Base-by-base conservation (phyloP, 495 filamentous ascomycete genomes). In the Penicillium lagena region DNA sequence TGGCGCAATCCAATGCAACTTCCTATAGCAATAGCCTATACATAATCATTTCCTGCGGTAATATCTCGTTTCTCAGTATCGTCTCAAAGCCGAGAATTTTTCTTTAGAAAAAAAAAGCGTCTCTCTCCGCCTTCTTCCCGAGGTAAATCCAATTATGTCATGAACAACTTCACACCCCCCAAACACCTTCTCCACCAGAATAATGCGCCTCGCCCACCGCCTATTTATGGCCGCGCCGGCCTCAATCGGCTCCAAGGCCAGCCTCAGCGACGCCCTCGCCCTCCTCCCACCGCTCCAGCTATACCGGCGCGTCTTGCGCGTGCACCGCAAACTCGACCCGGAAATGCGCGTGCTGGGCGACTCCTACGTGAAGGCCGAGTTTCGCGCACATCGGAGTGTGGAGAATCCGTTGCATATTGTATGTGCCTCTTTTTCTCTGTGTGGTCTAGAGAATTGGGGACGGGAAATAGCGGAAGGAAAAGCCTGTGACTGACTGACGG, bases 391-490 rank as follows among this genome's bases (percentile, higher is more conserved):
- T 59, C 68, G 73, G 40, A 74, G 76, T 43, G 77, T 91, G 29
- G 93, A 96, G 45, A 97, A 97, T 56, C 94, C 94, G 1, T 77
- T 87, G 34, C 90, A 96, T 59, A 81, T 98, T 64, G 89, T 95
- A 76, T 35, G 79, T 63, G 32, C 9, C 14, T 36, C 14, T 39
- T 42, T 27, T 31, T 31, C 28, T 29, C 11, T 29, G 38, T 12
- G 17, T 33, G 17, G 34, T 7, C n/a, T 11, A 6, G 27, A 38
- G 14, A 27, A 2, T 2, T 29, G 13, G 28, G 29, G 34, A 17
- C 37, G 36, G 29, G 4, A 12, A 22, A 38, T 12, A 31, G n/a
- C 30, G 7, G 11, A 17, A 12, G 14, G 22, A 44, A 33, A 43
- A 17, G 15, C 13, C 11, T 44, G 38, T n/a, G 35, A 45, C 55